Evolutionary conservation across 2,329 filamentous ascomycete species (phyloP).

Genomic region (Fonsecaea pedrosoi): DNA sequence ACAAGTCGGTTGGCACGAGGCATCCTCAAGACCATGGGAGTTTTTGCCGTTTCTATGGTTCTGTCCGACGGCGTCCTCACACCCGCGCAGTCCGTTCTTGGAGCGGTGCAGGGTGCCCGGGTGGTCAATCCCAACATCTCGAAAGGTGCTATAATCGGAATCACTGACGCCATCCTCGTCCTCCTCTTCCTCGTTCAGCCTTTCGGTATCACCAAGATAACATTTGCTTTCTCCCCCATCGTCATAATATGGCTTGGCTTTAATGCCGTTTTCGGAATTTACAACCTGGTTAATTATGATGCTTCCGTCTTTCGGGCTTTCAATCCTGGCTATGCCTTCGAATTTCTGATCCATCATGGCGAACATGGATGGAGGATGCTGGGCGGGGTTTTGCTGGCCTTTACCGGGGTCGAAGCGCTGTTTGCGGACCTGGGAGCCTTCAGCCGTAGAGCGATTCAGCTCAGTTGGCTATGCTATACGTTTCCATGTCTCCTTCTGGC

Average conservation of each 20-base stretch:
- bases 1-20: slow-evolving; percentile 54
- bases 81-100: slow-evolving; percentile 64
- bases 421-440: slow-evolving; percentile 82
- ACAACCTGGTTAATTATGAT: slow-evolving; percentile 58
- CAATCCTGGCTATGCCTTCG: slow-evolving; percentile 56
- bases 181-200: slow-evolving; percentile 62
- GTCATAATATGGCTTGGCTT: slow-evolving; percentile 63
- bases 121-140: slow-evolving; percentile 57
- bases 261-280: slow-evolving; percentile 61
- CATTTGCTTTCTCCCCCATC: slow-evolving; percentile 59
- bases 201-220: slow-evolving; percentile 59
- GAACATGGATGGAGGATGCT: slow-evolving; percentile 60
- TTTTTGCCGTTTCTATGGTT: slow-evolving; percentile 62
- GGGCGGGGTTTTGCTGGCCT: slow-evolving; percentile 72
- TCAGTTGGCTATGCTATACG: slow-evolving; percentile 72
- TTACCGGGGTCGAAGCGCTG: slow-evolving; percentile 79
- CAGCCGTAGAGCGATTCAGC: slow-evolving; percentile 70
- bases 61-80: slow-evolving; percentile 64
- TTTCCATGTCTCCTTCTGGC: slow-evolving; percentile 68
- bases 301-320: slow-evolving; percentile 60
- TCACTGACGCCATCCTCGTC: slow-evolving; percentile 61
- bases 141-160: slow-evolving; percentile 56
- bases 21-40: slow-evolving; percentile 59
- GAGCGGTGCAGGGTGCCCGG: slow-evolving; percentile 61
- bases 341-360: slow-evolving; percentile 58